These are phyloP conservation scores for Penstemon davidsonii DNA, from an alignment of 257 asterid species.

Conservation along the genomic window DNA sequence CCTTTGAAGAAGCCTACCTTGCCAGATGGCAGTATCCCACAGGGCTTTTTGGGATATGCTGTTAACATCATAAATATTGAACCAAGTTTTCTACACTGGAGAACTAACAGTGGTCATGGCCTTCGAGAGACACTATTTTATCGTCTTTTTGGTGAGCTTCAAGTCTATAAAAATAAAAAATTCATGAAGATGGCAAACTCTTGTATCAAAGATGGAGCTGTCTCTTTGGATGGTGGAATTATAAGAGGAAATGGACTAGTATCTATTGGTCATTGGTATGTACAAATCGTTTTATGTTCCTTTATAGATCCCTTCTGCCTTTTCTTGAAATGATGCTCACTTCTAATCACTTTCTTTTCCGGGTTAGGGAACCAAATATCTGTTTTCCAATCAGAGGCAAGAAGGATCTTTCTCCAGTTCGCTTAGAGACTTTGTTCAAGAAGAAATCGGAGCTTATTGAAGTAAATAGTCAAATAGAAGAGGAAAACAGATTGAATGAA, in stretches of 20 bases:
- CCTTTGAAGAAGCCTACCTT: slow-evolving; percentile 42
- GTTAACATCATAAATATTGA: slow-evolving; percentile 48
- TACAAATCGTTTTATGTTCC: neutral
- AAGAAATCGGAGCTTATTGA: slow-evolving; percentile 11
- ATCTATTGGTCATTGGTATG: slow-evolving; percentile 49
- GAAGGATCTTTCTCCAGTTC: slow-evolving; percentile 5
- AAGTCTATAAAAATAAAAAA: slow-evolving; percentile 49
- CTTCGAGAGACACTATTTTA: slow-evolving; percentile 58
- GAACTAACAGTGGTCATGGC: slow-evolving; percentile 43
- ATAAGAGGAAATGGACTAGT: slow-evolving; percentile 50
- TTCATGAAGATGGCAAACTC: slow-evolving; percentile 51
- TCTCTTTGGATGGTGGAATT: slow-evolving; percentile 71
- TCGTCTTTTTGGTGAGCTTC: slow-evolving; percentile 64
- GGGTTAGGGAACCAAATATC: slow-evolving; percentile 42
- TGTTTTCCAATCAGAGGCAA: slow-evolving; percentile 47
- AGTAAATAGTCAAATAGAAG: neutral
- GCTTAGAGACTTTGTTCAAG: neutral
- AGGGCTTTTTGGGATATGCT: slow-evolving; percentile 59
- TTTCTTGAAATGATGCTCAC: neutral
- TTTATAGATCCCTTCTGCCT: no score
- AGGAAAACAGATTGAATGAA: neutral
- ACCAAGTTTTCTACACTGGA: slow-evolving; percentile 28
- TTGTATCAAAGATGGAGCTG: slow-evolving; percentile 46
- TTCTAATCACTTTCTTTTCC: no score
- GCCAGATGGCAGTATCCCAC: slow-evolving; percentile 44